Evolutionary conservation across 768 basidiomycete genomes (phyloP), one percentile per base, ranked within the genome.

Genomic region (Boletellus emodensis): DNA sequence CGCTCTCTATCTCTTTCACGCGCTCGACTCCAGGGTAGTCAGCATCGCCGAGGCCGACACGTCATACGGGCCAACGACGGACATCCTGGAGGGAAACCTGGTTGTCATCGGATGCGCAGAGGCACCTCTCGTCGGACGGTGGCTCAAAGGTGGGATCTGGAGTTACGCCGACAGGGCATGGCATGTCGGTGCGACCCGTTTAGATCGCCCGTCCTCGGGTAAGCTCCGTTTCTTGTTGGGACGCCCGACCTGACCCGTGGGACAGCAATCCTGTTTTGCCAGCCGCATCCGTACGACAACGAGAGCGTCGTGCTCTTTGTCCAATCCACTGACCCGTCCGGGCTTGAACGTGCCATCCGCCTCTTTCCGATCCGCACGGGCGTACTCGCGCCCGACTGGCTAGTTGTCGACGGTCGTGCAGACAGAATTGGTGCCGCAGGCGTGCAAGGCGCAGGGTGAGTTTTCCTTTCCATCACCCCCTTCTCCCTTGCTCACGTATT

Each of bases 311-410:
- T 71, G 36, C 66, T 91, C 7, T 82, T 91, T 56, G 67, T 93
- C 22, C 69, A 83, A 13, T 82, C 80, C 14, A 77, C 79, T 4
- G 81, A 84, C 54, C 56, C 58, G 0, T 57, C 65, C 1, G 84
- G 83, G 3, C 71, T 91, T 4, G 93, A 94, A 65, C 73, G 83
- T 46, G 81, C 78, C 1, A 65, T 77, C 2, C 78, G 86, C 40
- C 68, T 93, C n/a, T 87, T 94, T 61, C 92, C 93, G 4, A 78
- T 90, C 22, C 81, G 93, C 17, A 95, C 92, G 2, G 90, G 90
- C 4, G 74, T 92, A 3, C 66, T 81, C 9, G 75, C 79, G 1
- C 88, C 90, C 1, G 87, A 90, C 59, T 94, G 91, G 89, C 58
- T 90, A 6, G 74, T 90, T 15, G 71, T 84, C 4, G 76, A 80